Base-by-base conservation (phyloP, 352 stramenopile species). In the Stramenopiles sp. region DNA sequence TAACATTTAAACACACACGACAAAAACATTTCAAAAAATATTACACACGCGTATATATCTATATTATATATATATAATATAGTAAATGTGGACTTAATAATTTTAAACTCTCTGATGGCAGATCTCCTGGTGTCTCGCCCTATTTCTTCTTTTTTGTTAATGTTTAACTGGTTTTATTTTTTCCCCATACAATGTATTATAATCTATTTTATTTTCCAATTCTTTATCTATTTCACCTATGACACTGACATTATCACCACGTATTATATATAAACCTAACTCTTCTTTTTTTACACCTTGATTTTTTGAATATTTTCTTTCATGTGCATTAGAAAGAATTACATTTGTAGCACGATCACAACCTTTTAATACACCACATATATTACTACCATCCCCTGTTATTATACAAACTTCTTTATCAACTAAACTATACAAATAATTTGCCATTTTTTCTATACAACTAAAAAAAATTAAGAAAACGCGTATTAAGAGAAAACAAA, bases 331-430 rank as follows among this genome's bases (percentile, higher is more conserved):
- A 83, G 95, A 87, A 78, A 97, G 82, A 63, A 97, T 87, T 32
- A 97, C 82, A 84, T 97, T 97, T 80, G 93, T 94, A 53, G 87
- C 91, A 84, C 96, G 90, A 84, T 97, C 93, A 83, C 93, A 96
- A 30, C 93, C 93, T 81, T 92, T 92, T 13, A 95, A 84, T 65
- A 90, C 86, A 27, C 90, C 90, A 88, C 94, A 78, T 29, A 74
- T 0, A 53, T 38, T 79, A 79, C 69, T 69, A 20, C 53, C 53
- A 69, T 69, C 53, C 20, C 53, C 20, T 23, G 53, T 69, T 69
- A 69, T 69, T 69, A 69, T 69, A 27, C 53, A 23, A 27, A 69
- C 53, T 69, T 69, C 27, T 27, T 69, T 69, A 20, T 27, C 53
- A 20, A 69, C 20, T 27, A 69, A 69, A 20, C 27, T 20, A 20